phyloP scores from a whole-genome alignment of 2,329 filamentous ascomycete genomes.

The Colletotrichum sp. region DNA sequence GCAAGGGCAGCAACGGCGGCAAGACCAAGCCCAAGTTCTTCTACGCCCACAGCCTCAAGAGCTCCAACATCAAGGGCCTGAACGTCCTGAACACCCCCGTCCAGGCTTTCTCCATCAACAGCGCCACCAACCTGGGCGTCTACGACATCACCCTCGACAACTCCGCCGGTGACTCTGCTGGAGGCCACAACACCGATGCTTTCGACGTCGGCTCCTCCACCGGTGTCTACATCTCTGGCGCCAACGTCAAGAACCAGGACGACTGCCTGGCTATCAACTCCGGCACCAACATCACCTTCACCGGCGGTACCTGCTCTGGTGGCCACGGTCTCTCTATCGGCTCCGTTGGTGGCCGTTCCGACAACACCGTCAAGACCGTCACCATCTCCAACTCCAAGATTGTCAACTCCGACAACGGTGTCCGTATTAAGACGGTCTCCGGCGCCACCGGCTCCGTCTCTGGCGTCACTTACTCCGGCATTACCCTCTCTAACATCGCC shows the following conservation, averaged over 20 bases:
- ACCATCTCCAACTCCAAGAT: conserved; percentile 55
- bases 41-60: conserved; percentile 45
- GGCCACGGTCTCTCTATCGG: conserved; percentile 50
- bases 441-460: conserved; percentile 49
- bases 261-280: conserved; percentile 66
- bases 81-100: conserved; percentile 47
- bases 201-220: conserved; percentile 60
- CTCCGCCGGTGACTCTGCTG: conserved; percentile 37
- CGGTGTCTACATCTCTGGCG: conserved; percentile 55
- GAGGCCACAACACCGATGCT: conserved; percentile 60
- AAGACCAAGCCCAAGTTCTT: conserved; percentile 69
- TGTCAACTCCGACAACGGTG: conserved; percentile 57
- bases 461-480: conserved; percentile 47
- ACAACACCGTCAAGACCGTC: conserved; percentile 59
- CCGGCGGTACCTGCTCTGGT: conserved; percentile 46
- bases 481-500: conserved; percentile 45
- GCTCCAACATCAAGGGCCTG: conserved; percentile 41
- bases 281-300: conserved; percentile 52
- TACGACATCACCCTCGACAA: conserved; percentile 43
- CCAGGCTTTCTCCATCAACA: conserved; percentile 46
- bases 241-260: conserved; percentile 64
- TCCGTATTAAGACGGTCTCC: conserved; percentile 54
- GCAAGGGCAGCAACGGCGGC: conserved; percentile 63
- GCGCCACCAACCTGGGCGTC: conserved; percentile 36
- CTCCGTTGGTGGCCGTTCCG: conserved; percentile 49